These are phyloP conservation scores for Backusella parvicylindrica DNA, from an alignment of 192 early-diverging fungal species.

Conservation along the genomic window DNA sequence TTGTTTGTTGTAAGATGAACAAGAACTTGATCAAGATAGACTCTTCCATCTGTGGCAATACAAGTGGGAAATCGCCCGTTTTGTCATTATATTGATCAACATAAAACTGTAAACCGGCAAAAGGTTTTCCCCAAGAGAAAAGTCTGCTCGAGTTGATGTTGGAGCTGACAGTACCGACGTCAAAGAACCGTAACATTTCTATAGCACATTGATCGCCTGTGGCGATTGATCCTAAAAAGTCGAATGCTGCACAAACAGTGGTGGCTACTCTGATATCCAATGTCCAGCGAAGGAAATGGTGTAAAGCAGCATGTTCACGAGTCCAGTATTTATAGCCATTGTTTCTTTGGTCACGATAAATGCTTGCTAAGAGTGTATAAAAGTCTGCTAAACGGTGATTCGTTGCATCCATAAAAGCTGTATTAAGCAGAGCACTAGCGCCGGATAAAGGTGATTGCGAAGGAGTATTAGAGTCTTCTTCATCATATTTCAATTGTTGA, in stretches of 20 bases:
- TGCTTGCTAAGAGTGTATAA: slow-evolving; percentile 64
- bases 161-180: slow-evolving; percentile 18
- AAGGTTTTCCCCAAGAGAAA: slow-evolving; percentile 79
- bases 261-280: slow-evolving; percentile 54
- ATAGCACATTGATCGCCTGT: slow-evolving; percentile 68
- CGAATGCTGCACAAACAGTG: slow-evolving; percentile 69
- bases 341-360: slow-evolving; percentile 77
- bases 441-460: slow-evolving; percentile 2
- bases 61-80: slow-evolving; percentile 15
- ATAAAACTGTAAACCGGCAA: slow-evolving; percentile 73
- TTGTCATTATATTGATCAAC: slow-evolving; percentile 36
- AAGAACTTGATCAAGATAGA: slow-evolving; percentile 75
- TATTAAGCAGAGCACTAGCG: background rate
- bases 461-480: slow-evolving; percentile 57
- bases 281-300: slow-evolving; percentile 64
- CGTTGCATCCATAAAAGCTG: slow-evolving; percentile 11
- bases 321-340: slow-evolving; percentile 71
- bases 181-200: slow-evolving; percentile 56
- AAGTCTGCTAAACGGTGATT: slow-evolving; percentile 61
- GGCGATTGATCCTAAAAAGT: slow-evolving; percentile 81
- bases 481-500: slow-evolving; percentile 59
- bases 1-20: slow-evolving; percentile 70
- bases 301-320: slow-evolving; percentile 48
- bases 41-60: slow-evolving; percentile 56
- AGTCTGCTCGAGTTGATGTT: slow-evolving; percentile 27